A percentile compares a stretch with the other conserved stretches of the same genome.
Evolutionary conservation across 352 stramenopile genomes (phyloP).

Genomic region (Blastocystis sp.): DNA sequence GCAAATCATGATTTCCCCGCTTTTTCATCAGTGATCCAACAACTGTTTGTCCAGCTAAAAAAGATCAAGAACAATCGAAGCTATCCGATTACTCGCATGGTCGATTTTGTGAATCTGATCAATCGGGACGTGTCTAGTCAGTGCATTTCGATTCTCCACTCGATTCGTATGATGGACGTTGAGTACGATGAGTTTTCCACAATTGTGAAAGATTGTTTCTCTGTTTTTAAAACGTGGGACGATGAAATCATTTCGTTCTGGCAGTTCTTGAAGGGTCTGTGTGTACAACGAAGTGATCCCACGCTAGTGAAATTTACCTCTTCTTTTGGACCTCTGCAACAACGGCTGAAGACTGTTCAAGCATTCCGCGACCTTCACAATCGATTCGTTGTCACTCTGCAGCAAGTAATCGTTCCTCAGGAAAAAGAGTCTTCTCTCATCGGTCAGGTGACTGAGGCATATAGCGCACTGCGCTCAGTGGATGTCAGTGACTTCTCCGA

Average conservation of each 20-base stretch:
- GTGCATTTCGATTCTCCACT: constrained; percentile 33
- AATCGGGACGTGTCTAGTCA: constrained; percentile 60
- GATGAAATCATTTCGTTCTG: constrained; percentile 70
- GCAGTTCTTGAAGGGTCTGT: constrained; percentile 77
- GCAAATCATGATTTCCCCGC: constrained; percentile 65
- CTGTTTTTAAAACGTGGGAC: constrained; percentile 59
- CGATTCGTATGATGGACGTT: constrained; percentile 38
- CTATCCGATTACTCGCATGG: constrained; percentile 67
- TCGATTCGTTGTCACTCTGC: constrained; percentile 77
- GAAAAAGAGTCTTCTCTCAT: constrained; percentile 54
- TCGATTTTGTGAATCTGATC: constrained; percentile 61
- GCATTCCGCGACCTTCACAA: constrained; percentile 84
- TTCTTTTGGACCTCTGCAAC: constrained; percentile 75
- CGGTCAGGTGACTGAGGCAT: constrained; percentile 75
- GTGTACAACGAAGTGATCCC: constrained; percentile 73
- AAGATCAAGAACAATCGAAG: constrained; percentile 80
- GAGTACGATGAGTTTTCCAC: constrained; percentile 57
- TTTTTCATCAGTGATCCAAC: constrained; percentile 39
- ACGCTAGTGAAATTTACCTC: constrained; percentile 67
- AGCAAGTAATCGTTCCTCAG: constrained; percentile 68
- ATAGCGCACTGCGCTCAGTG: constrained; percentile 74
- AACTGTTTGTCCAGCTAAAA: constrained; percentile 73
- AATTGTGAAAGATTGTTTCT: neutral
- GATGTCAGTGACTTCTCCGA: constrained; percentile 78
- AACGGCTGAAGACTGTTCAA: constrained; percentile 77